Base-by-base conservation (phyloP, 2,329 filamentous ascomycete genomes). In the Cytospora leucostoma region DNA sequence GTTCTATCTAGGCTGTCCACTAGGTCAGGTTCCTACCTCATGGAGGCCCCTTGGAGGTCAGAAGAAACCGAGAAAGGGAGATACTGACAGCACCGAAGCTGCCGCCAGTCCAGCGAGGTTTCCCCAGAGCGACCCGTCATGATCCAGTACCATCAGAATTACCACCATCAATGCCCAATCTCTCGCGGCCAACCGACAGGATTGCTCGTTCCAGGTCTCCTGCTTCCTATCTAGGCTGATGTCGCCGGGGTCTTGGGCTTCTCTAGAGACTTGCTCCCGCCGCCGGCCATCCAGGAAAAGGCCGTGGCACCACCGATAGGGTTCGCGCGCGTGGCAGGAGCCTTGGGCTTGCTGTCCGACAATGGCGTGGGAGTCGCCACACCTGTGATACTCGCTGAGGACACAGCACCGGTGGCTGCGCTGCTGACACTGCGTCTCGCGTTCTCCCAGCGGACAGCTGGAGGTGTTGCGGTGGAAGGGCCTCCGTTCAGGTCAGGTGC, bases 281-380 rank as follows among this genome's bases (percentile, higher is more conserved):
- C 68, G 49, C 82, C 77, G 55, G 90, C 94, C 80, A 97, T 88
- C 93, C 93, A 98, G 13, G 91, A 89, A 78, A 98, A 98, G 3
- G 94, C 94, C 64, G 92, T 95, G 15, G 91, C 94, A n/a, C 91
- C 91, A 10, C 94, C 94, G 19, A 97, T 85, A 0, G 95, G 94
- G 72, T 98, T 98, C 78, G 61, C 77, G 76, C 47, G 70, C 68
- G 54, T 78, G 75, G 62, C 73, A 62, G 65, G 63, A 19, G 65
- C 61, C 55, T 67, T 67, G 38, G 71, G 61, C 65, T 76, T 76
- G 69, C 74, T 74, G 65, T 77, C 78, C 58, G 53, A 54, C 1
- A 37, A 49, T 4, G 60, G 38, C 2, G 70, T 70, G 59, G 65
- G 69, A 44, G 61, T 67, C 63, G 63, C 67, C 71, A 76, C 66